Evolutionary conservation across 768 basidiomycete species (phyloP), one percentile per base, ranked within the genome.

Genomic region (Boletus rubroflammeus): DNA sequence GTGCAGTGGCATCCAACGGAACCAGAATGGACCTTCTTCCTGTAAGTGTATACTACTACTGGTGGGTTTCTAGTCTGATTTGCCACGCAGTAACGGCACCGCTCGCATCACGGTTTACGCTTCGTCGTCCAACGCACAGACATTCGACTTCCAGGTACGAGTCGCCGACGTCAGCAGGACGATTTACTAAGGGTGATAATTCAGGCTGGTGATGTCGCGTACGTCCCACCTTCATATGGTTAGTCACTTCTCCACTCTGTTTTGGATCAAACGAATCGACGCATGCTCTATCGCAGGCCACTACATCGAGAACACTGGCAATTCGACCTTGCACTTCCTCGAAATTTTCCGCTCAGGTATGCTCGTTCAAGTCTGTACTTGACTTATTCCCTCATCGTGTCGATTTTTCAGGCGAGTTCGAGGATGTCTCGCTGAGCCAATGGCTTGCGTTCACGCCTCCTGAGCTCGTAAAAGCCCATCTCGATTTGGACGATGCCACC

Each of bases 271-370:
- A n/a, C 34, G 4, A 14, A 41, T 17, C 14, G 39, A 56, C 2
- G 2, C 23, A 51, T 51, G 11, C 1, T 46, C 1, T 7, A 35
- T 54, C 58, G 17, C n/a, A 79, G 83, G 83, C 1, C 86, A 88
- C 62, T 86, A 86, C 62, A 73, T 87, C 26, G 84, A 86, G 65
- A 85, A 86, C 65, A 82, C 76, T 5, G 84, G 84, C 15, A 80
- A 83, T 57, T 75, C 76, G 2, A 79, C 84, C 3, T 65, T 86
- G 36, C 73, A 68, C 55, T 82, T 80, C 62, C 72, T 88, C 6
- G 84, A 87, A 63, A 78, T 87, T n/a, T 81, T 85, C 65, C 78
- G 75, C 59, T 73, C 81, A 28, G 75, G 80, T 78, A 63, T 48
- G 70, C 54, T 5, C 9, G 3, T 36, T 11, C 19, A 19, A 8